phyloP scores from a whole-genome alignment of 495 filamentous ascomycete species.

The Daldinia decipiens region DNA sequence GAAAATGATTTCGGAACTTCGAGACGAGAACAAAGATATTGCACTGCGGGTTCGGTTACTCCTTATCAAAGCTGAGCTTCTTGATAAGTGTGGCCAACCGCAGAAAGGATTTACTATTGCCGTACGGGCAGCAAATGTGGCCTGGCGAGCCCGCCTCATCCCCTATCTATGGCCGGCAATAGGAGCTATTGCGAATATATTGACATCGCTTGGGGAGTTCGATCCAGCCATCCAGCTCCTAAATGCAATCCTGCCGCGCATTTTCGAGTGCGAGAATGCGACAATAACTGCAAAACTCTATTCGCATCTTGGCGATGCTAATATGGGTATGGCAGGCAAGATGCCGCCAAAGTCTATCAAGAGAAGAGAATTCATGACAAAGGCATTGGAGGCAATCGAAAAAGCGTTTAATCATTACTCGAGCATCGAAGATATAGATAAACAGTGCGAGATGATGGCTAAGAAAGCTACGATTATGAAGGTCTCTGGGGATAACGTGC shows the following conservation, averaged over 20 bases:
- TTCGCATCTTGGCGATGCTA: constrained; percentile 80
- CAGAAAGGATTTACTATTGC: constrained; percentile 86
- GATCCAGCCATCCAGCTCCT: constrained; percentile 73
- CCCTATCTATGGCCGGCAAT: constrained; percentile 82
- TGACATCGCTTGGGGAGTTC: constrained; percentile 80
- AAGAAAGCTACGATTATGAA: constrained; percentile 87
- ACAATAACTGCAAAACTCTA: constrained; percentile 74
- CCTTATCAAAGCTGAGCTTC: constrained; percentile 77
- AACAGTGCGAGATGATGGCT: constrained; percentile 84
- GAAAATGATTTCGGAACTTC: constrained; percentile 68
- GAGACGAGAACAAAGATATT: constrained; percentile 78
- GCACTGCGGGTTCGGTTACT: constrained; percentile 79
- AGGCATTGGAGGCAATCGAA: constrained; percentile 74
- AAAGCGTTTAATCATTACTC: constrained; percentile 72
- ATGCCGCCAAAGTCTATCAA: constrained; percentile 48
- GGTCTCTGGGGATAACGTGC: constrained; percentile 72
- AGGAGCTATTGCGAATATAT: constrained; percentile 71
- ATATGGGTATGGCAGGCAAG: constrained; percentile 81
- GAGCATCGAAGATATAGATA: constrained; percentile 75
- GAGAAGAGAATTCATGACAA: constrained; percentile 69
- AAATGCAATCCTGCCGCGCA: constrained; percentile 80
- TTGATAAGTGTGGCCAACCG: constrained; percentile 74
- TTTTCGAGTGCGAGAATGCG: constrained; percentile 77
- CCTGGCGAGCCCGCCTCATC: constrained; percentile 76
- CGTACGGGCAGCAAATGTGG: constrained; percentile 80